Conservation (phyloP, 495 filamentous ascomycete genomes). For the Talaromyces adpressus region DNA sequence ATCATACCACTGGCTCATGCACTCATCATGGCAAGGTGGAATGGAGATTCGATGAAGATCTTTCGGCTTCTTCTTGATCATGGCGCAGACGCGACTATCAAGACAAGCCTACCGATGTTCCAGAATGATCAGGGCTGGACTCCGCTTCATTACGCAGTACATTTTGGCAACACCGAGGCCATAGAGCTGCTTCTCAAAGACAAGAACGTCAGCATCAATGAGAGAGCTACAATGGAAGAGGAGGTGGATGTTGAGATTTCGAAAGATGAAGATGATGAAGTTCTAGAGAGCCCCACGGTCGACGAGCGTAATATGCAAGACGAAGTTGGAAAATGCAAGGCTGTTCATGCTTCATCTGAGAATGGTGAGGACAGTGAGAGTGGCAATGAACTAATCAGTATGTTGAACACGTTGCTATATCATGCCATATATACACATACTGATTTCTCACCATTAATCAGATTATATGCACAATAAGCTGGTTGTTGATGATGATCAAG, state of each 20-base stretch:
- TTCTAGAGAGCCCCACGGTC: not conserved
- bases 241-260: not conserved
- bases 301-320: not conserved
- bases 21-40: not conserved
- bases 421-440: not conserved
- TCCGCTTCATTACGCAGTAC: not conserved
- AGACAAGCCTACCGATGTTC: not conserved
- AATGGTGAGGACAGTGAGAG: not conserved
- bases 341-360: not conserved
- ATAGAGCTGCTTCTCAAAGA: not conserved
- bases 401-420: not conserved
- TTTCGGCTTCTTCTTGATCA: conserved; percentile 12
- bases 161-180: not conserved
- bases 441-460: not conserved
- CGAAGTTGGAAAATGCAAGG: not conserved
- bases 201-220: not conserved
- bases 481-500: not conserved
- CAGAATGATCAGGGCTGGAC: not conserved
- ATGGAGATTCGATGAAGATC: not conserved
- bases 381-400: not conserved
- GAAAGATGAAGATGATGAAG: not conserved
- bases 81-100: conserved; percentile 11
- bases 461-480: not conserved
- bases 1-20: not conserved
- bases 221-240: not conserved